Conservation (phyloP, 352 stramenopile species). For the Pythium myriotylum region DNA sequence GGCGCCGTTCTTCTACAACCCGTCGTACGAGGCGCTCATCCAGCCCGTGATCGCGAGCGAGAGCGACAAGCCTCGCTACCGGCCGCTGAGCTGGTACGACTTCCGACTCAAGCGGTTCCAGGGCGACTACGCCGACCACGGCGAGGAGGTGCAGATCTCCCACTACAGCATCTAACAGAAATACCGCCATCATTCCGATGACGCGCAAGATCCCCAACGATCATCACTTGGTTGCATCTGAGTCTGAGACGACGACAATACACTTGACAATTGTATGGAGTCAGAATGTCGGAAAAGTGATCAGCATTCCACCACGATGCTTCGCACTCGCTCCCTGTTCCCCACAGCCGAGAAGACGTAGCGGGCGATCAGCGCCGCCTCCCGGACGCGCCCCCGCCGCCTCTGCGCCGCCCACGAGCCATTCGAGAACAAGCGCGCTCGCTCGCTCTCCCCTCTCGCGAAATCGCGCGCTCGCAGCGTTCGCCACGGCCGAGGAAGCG, state of each 20-base stretch:
- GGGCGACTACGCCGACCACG: slow-evolving; percentile 91
- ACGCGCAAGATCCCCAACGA: neutral
- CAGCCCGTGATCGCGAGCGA: slow-evolving; percentile 54
- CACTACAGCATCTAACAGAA: slow-evolving; percentile 48
- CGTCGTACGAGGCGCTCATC: slow-evolving; percentile 62
- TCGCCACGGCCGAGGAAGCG: neutral
- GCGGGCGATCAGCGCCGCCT: neutral
- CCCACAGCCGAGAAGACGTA: neutral
- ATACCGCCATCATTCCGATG: slow-evolving; percentile 1
- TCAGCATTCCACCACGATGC: slow-evolving; percentile 1
- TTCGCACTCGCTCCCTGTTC: neutral
- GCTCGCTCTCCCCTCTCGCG: neutral
- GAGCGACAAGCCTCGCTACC: slow-evolving; percentile 55
- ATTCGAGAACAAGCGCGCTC: neutral
- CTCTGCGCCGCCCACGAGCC: neutral
- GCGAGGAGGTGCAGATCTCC: slow-evolving; percentile 92
- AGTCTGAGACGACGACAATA: slow-evolving; percentile 4
- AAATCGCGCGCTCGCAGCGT: neutral
- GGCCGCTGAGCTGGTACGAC: slow-evolving; percentile 86
- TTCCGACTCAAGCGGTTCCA: slow-evolving; percentile 88
- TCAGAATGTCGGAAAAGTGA: slow-evolving; percentile 7
- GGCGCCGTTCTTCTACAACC: slow-evolving; percentile 70
- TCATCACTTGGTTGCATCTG: slow-evolving; percentile 6
- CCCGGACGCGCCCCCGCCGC: neutral
- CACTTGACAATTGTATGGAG: neutral